Evolutionary conservation across 345 rosid species (phyloP).

Genomic region (Eucalyptus pauciflora): DNA sequence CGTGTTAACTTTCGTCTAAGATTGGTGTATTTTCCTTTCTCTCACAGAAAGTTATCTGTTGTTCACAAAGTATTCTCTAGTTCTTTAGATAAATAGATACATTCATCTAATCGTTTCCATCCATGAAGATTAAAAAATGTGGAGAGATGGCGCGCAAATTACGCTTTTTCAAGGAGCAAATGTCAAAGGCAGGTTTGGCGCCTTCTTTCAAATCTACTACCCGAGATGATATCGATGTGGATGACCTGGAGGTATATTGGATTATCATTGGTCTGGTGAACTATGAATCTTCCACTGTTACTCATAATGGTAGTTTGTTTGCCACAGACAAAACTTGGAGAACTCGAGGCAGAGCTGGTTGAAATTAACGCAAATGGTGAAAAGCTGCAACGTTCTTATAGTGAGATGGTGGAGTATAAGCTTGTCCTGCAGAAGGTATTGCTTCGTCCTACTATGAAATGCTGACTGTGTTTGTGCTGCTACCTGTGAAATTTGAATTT

Average conservation of each 20-base stretch:
- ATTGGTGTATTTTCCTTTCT: background rate
- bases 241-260: slow-evolving; percentile 60
- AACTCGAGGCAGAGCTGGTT: slow-evolving; percentile 85
- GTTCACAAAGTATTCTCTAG: background rate
- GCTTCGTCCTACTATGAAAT: background rate
- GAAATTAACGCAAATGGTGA: slow-evolving; percentile 89
- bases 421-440: slow-evolving; percentile 82
- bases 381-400: slow-evolving; percentile 66
- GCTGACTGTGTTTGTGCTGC: background rate
- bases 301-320: background rate
- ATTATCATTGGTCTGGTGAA: background rate
- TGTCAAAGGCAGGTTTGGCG: slow-evolving; percentile 60
- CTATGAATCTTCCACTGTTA: background rate
- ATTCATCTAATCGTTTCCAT: background rate
- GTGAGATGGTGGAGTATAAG: slow-evolving; percentile 76
- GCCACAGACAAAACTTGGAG: slow-evolving; percentile 70
- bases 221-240: slow-evolving; percentile 36
- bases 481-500: background rate
- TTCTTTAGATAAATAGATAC: background rate
- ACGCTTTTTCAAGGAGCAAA: slow-evolving; percentile 83
- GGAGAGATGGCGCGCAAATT: slow-evolving; percentile 94
- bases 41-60: background rate
- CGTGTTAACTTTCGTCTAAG: background rate
- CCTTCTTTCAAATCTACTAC: slow-evolving; percentile 27
- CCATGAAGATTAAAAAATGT: slow-evolving; percentile 59